Evolutionary conservation across 805 yeast species (phyloP).

Genomic region (Jamesozyma spencerorum): DNA sequence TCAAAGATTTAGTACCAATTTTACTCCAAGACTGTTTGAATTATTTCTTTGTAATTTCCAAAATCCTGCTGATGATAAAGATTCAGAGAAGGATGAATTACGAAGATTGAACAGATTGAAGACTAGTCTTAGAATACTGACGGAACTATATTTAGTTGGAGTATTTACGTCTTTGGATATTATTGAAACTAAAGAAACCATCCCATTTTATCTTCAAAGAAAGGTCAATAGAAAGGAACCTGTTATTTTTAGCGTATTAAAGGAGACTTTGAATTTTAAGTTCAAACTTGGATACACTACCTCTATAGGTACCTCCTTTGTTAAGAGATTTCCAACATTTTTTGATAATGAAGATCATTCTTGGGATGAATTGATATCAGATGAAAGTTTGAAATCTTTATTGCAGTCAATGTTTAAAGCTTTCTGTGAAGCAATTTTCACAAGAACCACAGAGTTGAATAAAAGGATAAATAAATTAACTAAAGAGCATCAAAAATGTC

Average conservation of each 20-base stretch:
- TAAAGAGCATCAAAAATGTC: constrained; percentile 40
- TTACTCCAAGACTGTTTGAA: constrained; percentile 42
- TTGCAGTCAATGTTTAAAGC: constrained; percentile 34
- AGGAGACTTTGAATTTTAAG: constrained; percentile 38
- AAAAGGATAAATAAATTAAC: constrained; percentile 30
- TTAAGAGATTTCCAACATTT: constrained; percentile 37
- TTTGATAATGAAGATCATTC: constrained; percentile 26
- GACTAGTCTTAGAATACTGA: constrained; percentile 40
- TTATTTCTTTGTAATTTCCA: constrained; percentile 36
- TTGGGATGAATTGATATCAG: constrained; percentile 23
- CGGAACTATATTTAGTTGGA: constrained; percentile 52
- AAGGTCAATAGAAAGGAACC: constrained; percentile 32
- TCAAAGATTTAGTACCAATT: constrained; percentile 53
- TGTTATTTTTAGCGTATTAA: constrained; percentile 35
- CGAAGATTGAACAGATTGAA: constrained; percentile 37
- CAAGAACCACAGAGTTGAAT: constrained; percentile 31
- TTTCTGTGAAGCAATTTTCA: constrained; percentile 37
- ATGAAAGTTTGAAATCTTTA: constrained; percentile 18
- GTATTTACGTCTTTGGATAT: constrained; percentile 41
- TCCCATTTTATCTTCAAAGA: constrained; percentile 38
- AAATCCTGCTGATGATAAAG: constrained; percentile 21
- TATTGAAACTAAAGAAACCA: constrained; percentile 29
- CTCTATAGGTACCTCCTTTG: constrained; percentile 38
- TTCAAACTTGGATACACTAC: constrained; percentile 30
- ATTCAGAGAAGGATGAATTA: constrained; percentile 36